A percentile compares a stretch with the other conserved stretches of the same genome.
phyloP scores from a whole-genome alignment of 306 rosid species.

The Trifolium subterraneum region DNA sequence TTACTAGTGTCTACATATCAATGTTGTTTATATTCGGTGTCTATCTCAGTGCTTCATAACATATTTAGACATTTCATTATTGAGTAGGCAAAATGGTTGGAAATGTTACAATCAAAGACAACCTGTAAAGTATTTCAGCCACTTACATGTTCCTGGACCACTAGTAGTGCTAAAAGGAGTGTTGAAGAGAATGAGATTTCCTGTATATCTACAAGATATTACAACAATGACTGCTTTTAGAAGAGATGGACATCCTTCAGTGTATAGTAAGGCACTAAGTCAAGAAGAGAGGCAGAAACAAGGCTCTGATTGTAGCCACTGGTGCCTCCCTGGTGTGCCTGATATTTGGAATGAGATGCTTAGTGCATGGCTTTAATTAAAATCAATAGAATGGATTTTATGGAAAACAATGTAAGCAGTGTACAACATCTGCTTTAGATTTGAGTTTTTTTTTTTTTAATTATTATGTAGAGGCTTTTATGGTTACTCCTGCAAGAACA shows the following conservation, averaged over 20 bases:
- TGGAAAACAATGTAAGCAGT: slow-evolving; percentile 42
- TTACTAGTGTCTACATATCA: background rate
- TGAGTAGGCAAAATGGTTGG: slow-evolving; percentile 87
- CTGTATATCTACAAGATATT: slow-evolving; percentile 82
- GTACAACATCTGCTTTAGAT: slow-evolving; percentile 40
- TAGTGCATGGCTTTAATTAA: slow-evolving; percentile 64
- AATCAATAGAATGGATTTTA: slow-evolving; percentile 15
- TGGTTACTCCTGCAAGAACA: slow-evolving; percentile 30
- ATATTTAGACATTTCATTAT: background rate
- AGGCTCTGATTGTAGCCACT: slow-evolving; percentile 94
- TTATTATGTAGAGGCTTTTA: slow-evolving; percentile 34
- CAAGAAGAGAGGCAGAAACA: slow-evolving; percentile 67
- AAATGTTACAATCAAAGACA: slow-evolving; percentile 86
- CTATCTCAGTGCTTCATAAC: background rate
- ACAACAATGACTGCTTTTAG: slow-evolving; percentile 83
- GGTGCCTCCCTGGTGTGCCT: slow-evolving; percentile 99
- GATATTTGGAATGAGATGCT: slow-evolving; percentile 94
- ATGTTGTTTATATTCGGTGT: background rate
- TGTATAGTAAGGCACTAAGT: slow-evolving; percentile 63
- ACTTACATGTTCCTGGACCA: slow-evolving; percentile 76
- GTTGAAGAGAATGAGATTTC: slow-evolving; percentile 85
- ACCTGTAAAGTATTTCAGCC: slow-evolving; percentile 80
- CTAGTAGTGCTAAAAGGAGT: slow-evolving; percentile 72
- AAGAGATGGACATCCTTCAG: slow-evolving; percentile 94
- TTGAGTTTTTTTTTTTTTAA: slow-evolving; percentile 35